These are phyloP conservation scores for Cutaneotrichosporon cutaneum DNA, from an alignment of 1,284 basidiomycete genomes.

Conservation along the genomic window DNA sequence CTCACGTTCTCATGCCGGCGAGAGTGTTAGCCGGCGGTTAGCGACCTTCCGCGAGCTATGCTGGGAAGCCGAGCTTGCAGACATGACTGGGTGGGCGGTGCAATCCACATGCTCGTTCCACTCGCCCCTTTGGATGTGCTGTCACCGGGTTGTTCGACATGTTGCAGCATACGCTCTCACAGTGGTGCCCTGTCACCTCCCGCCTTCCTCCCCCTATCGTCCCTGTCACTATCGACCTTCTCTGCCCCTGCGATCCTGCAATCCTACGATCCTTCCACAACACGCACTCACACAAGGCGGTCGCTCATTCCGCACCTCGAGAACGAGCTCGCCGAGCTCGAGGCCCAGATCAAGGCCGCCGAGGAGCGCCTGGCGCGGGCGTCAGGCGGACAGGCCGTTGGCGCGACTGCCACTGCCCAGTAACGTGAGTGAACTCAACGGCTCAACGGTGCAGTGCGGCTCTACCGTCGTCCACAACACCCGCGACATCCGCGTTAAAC, in stretches of 20 bases:
- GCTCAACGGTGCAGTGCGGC: no score
- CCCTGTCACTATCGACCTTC: no score
- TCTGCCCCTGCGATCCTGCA: neutral
- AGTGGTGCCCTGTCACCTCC: neutral
- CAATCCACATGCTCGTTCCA: no score
- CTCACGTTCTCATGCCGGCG: no score
- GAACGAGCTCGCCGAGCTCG: slow-evolving; percentile 44
- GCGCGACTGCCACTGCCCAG: slow-evolving; percentile 5
- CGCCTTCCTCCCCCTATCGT: neutral
- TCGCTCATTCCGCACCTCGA: slow-evolving; percentile 46
- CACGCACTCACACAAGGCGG: slow-evolving; percentile 26
- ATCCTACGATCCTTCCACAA: neutral
- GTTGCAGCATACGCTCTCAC: neutral
- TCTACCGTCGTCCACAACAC: neutral
- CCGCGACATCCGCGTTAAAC: neutral
- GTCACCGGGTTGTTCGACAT: neutral
- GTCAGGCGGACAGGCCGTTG: neutral
- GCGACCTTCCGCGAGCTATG: no score
- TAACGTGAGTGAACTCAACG: slow-evolving; percentile 10
- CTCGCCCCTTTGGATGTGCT: neutral
- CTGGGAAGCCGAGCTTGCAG: no score
- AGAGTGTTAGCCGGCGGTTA: no score
- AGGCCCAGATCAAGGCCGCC: slow-evolving; percentile 48
- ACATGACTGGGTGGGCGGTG: no score
- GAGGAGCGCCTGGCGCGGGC: slow-evolving; percentile 39